Base-by-base conservation (phyloP, 768 basidiomycete genomes). In the Mycena maculata region DNA sequence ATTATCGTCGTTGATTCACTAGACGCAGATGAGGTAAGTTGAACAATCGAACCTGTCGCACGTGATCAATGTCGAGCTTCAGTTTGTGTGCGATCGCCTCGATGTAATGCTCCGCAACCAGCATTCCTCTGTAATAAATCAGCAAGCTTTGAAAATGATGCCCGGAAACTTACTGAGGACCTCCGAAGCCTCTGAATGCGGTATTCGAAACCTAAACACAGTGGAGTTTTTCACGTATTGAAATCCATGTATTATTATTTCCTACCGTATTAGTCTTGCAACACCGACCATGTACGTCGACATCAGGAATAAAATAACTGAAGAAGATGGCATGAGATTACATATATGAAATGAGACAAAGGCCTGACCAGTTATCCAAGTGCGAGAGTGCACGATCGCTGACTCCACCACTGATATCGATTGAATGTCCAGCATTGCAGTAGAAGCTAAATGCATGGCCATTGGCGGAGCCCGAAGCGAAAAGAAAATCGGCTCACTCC, bases 241-340 rank as follows among this genome's bases (percentile, higher is more conserved):
- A 23, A 44, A 45, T 42, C 9, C 6, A 23, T 7, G 41, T 16
- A 28, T 8, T 15, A 28, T n/a, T 16, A 20, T 42, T 41, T 8
- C 25, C 13, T n/a, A 70, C 70, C 1, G 70, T 71, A 36, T 71
- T 71, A 3, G 70, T 71, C 58, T 71, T 71, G 45, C 70, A 71
- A 38, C 63, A 68, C 8, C 59, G 67, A 7, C 62, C 67, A 44
- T 56, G 70, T 22, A 71, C 67, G 49, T 71, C 70, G 23, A 71
- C 67, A 23, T 71, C 59, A 0, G 70, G 70, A 10, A 71, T 71
- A 31, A 65, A 71, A 41, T 68, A 68, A 22, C 67, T 69, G 36
- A 25, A 20, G 15, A 30, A 30, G 4, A 13, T 3, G 52, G 38
- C 1, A 16, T 39, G 16, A 44, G 36, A 30, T 3, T 12, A n/a